Conservation (phyloP, 257 asterid genomes). For the Solanum dulcamara region DNA sequence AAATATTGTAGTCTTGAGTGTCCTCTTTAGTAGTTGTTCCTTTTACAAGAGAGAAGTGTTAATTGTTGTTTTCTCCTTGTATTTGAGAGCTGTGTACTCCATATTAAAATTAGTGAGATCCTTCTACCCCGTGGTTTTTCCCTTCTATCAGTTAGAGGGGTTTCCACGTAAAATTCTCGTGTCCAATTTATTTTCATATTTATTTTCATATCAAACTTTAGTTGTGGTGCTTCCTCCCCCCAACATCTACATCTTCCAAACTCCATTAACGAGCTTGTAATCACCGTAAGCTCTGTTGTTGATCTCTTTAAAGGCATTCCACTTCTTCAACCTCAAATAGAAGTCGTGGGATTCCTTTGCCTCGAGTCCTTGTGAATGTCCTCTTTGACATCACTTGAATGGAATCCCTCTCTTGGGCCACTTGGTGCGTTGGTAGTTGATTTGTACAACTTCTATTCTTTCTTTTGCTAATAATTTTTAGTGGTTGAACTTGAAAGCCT, state of each 20-base stretch:
- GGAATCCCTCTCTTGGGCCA: neutral
- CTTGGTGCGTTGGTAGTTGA: neutral
- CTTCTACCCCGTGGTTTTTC: too few species aligned
- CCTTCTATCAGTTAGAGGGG: too few species aligned
- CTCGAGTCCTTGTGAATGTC: neutral
- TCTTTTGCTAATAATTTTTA: neutral
- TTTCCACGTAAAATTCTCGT: too few species aligned
- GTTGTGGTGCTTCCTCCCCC: too few species aligned
- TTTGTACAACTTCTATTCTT: neutral
- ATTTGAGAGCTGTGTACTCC: too few species aligned
- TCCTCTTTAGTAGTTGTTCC: too few species aligned
- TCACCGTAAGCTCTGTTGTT: neutral
- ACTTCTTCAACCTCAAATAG: neutral
- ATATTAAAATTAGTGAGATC: too few species aligned
- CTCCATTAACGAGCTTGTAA: neutral
- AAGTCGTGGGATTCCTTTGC: neutral
- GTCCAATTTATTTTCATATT: too few species aligned
- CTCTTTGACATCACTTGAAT: neutral
- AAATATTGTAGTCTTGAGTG: too few species aligned
- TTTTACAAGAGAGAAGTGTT: too few species aligned
- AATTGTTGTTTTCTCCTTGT: too few species aligned
- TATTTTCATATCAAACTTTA: too few species aligned
- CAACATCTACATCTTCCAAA: neutral
- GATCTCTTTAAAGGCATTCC: neutral
- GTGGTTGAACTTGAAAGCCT: neutral